Base-by-base conservation (phyloP, 768 basidiomycete species). In the Xerocomus spinulosus region DNA sequence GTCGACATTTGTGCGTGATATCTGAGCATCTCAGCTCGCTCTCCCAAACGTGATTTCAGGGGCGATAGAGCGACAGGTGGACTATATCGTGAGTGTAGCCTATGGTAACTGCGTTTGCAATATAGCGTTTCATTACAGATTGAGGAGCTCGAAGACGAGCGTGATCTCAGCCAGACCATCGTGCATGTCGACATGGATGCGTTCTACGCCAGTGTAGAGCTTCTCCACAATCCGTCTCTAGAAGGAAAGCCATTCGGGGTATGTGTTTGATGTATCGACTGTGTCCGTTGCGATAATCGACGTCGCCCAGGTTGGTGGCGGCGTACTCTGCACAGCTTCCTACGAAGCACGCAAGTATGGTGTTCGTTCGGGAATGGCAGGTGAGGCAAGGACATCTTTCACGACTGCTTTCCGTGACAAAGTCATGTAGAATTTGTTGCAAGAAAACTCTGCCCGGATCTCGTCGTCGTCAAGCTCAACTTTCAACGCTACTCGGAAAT, bases 141-240 rank as follows among this genome's bases (percentile, higher is more conserved):
- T 4, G 68, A 71, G 17, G 82, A 87, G 50, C 72, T 95, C 4
- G 92, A 95, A 63, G 68, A 73, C 2, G 73, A 79, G 42, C 72
- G 93, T 38, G 92, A 97, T 63, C 69, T 97, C 24, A 77, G 78
- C 3, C 89, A 94, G 64, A 77, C 70, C 17, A 89, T 99, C 50
- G 88, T 97, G 5, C 93, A 98, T 61, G 83, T 96, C 25, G 96
- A 99, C 60, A 92, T 94, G 82, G 95, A 97, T 64, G 91, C 92
- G 4, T 96, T 95, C 69, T 93, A 78, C 54, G 87, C 88, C 10
- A 87, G 76, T 41, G 88, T 91, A 1, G 90, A 92, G 62, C 67
- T 85, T 1, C 73, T 87, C 18, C 71, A 82, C 54, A 68, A 86
- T 54, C 83, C 82, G 14, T 69, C 69, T 55, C 79, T 87, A 30